Base-by-base conservation (phyloP, 371 early-diverging fungal genomes). In the Dipsacomyces acuminosporus region DNA sequence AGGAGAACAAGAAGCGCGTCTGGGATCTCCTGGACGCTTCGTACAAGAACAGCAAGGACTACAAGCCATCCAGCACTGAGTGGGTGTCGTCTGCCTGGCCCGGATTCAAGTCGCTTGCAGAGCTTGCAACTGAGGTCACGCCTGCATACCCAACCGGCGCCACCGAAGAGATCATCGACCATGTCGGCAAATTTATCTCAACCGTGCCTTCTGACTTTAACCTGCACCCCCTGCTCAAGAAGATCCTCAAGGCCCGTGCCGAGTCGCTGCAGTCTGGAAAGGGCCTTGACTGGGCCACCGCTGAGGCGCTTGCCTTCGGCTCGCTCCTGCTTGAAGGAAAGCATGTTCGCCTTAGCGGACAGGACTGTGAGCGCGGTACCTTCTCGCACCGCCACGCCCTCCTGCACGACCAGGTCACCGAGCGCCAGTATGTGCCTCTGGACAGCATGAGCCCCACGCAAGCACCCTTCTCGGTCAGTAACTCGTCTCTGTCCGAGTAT, bases 301-400 rank as follows among this genome's bases (percentile, higher is more conserved):
- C 92, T 30, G 98, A 97, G 78, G 78, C 88, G 18, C 79, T 97
- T 72, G 92, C 98, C 8, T 93, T 93, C 73, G 98, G 96, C 35
- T 78, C 90, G 5, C 81, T 97, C 41, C 80, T 96, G 55, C 60
- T 84, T 19, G 94, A 96, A 70, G 88, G 90, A 60, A 88, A 85
- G 61, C 93, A 93, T 54, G 89, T 96, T 45, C 88, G 96, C 23
- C 73, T 94, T 17, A 85, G 88, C 51, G 96, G 96, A 41, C 98
- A 97, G 75, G 98, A 98, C 82, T 93, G 93, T 35, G 98, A 94
- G 74, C 90, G 98, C 75, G 96, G 98, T 55, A 98, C 98, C 23
- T 98, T 98, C 80, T 94, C 94, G 44, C 98, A 98, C 62, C 89
- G 98, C 59, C 96, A 97, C 67, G 89, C 93, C 21, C 85, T 96